Conservation (phyloP, 2,329 filamentous ascomycete genomes). For the Diaporthe helianthi region DNA sequence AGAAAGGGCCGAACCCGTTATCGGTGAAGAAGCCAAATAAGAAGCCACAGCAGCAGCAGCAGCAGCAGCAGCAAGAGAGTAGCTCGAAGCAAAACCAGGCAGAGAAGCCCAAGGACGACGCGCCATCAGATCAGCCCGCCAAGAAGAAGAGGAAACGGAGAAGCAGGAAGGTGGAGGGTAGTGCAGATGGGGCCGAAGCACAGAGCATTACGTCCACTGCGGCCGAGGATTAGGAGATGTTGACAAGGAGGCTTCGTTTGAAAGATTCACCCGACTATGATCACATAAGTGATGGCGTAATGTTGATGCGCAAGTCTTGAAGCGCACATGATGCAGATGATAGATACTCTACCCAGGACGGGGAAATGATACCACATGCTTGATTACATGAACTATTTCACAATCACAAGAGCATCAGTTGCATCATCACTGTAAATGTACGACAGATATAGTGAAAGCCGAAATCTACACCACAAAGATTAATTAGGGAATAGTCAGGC, state of each 20-base stretch:
- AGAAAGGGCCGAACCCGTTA: constrained; percentile 46
- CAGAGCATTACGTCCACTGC: constrained; percentile 33
- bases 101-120: constrained; percentile 35
- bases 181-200: constrained; percentile 29
- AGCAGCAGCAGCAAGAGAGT: constrained; percentile 19
- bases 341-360: neutral
- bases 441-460: too few relatives aligned
- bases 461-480: too few relatives aligned
- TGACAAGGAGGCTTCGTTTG: neutral
- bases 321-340: neutral
- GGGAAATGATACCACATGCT: constrained; percentile 11
- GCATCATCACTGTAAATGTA: neutral
- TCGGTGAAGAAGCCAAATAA: constrained; percentile 47
- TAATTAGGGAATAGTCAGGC: neutral
- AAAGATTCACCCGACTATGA: neutral
- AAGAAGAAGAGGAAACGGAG: constrained; percentile 50
- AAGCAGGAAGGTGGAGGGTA: constrained; percentile 39
- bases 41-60: constrained; percentile 34
- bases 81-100: constrained; percentile 26
- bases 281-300: neutral
- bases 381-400: neutral
- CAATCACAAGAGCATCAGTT: neutral
- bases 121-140: constrained; percentile 37
- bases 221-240: constrained; percentile 7
- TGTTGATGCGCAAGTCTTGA: neutral